Evolutionary conservation across 1,139 yeast genomes (phyloP), one percentile per base, ranked within the genome.

Genomic region (Geotrichum cucujoidarum): DNA sequence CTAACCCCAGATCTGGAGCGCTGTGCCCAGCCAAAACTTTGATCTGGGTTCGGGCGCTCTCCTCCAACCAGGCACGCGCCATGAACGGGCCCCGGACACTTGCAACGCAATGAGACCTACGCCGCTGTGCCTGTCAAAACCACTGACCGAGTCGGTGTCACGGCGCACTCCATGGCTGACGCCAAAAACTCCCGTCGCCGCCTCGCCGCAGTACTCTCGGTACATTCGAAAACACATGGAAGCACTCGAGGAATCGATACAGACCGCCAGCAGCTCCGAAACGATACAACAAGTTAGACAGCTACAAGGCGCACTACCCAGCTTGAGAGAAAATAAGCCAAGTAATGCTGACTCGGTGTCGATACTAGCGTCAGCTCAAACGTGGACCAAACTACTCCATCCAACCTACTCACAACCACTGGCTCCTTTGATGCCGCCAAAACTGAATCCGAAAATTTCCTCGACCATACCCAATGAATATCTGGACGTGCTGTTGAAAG

Each of bases 151-250:
- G 20, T 22, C 43, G 4, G 18, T 30, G 4, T 18, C 43, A 7
- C 43, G 10, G 13, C 18, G 29, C 5, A 14, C 27, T n/a, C 16
- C 10, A 39, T 17, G 32, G 32, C 17, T 32, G 17, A 10, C 35
- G 10, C n/a, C 24, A 6, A 16, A 11, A 8, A 27, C 21, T 18
- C 22, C 18, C 17, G 6, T 11, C n/a, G 5, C 11, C 3, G 18
- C 20, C 24, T 30, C 35, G 34, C 43, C 34, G 8, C 17, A 21
- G 13, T 29, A 29, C n/a, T 1, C 17, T 5, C 33, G 30, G 16
- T 39, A 29, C 34, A 39, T 39, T 4, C 29, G 30, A 21, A 29
- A 30, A 25, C 43, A 39, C 25, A 17, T 39, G 4, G 43, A 39
- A 17, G 35, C 43, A 3, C 25, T 39, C 4, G 10, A 30, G 6